Evolutionary conservation across 2,329 filamentous ascomycete genomes (phyloP), one percentile per base, ranked within the genome.

Genomic region (Fusarium sp.): DNA sequence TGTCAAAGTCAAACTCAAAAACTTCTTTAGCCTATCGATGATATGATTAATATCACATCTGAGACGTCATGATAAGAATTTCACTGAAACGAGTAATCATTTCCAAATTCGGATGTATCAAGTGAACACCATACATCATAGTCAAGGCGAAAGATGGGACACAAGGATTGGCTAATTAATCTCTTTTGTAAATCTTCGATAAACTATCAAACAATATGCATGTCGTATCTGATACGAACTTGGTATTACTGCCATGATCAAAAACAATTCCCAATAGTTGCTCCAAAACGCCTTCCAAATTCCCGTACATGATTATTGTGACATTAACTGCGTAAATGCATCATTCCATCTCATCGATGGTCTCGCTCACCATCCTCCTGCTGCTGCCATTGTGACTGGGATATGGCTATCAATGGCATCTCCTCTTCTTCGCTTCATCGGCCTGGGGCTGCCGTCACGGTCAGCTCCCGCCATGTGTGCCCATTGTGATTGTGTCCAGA

Each of bases 401-500:
- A 79, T 75, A 55, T 79, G 77, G 44, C 72, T 71, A 46, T 78
- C 78, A 25, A 81, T 72, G 16, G 67, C 73, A 24, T 79, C 79
- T 24, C 71, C 76, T 59, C 80, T 75, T 46, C 80, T 75, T 63
- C 80, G 76, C 79, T 82, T 82, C 68, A 77, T 76, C 22, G 79
- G 76, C 46, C 80, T 66, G 4, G 80, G 80, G 68, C 80, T 82
- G 16, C 72, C 77, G 4, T 77, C 78, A 29, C 78, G 76, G 38
- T 80, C 78, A n/a, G 74, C 61, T n/a, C 77, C 76, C 20, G 75
- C 70, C 67, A 81, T 68, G 29, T 78, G 76, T 61, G 70, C 71
- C 80, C 78, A 81, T 40, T 77, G 79, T 47, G 73, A 74, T 54
- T 76, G 75, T 30, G 78, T 75, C 81, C 81, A 83, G 61, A 82